Percentiles rank a stretch among this genome's conserved stretches.
These are phyloP conservation scores for Backusella tuberculispora DNA, from an alignment of 192 early-diverging fungal species.

Conservation along the genomic window DNA sequence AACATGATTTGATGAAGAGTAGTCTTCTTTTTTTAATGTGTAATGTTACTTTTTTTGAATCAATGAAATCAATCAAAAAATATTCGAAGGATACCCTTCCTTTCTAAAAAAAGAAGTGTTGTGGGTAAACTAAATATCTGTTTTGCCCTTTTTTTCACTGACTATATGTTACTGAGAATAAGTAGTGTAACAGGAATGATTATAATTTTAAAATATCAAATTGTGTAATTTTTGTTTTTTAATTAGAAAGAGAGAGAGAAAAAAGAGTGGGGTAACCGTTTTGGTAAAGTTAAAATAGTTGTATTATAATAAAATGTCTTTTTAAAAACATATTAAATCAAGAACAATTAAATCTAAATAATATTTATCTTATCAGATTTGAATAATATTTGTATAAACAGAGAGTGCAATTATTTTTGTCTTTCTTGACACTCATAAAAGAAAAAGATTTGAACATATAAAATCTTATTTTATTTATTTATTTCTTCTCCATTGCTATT, in stretches of 20 bases:
- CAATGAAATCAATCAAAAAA: constrained; percentile 10
- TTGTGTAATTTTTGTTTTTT: background rate
- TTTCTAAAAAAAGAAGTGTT: constrained; percentile 9
- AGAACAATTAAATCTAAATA: too few relatives aligned
- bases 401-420: too few relatives aligned
- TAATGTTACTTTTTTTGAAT: constrained; percentile 7
- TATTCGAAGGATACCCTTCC: background rate
- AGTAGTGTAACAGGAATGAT: background rate
- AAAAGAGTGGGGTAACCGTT: background rate
- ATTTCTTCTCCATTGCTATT: background rate
- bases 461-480: background rate
- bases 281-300: background rate
- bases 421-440: background rate
- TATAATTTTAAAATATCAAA: background rate
- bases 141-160: too few relatives aligned
- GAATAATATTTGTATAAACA: too few relatives aligned
- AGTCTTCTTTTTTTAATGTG: background rate
- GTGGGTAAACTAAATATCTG: background rate
- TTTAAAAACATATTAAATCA: too few relatives aligned
- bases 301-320: too few relatives aligned
- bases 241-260: background rate
- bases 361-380: too few relatives aligned
- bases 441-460: background rate
- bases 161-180: background rate
- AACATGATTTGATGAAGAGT: background rate